Evolutionary conservation across 2,329 filamentous ascomycete species (phyloP).

Genomic region (Leptosphaerulina australis): DNA sequence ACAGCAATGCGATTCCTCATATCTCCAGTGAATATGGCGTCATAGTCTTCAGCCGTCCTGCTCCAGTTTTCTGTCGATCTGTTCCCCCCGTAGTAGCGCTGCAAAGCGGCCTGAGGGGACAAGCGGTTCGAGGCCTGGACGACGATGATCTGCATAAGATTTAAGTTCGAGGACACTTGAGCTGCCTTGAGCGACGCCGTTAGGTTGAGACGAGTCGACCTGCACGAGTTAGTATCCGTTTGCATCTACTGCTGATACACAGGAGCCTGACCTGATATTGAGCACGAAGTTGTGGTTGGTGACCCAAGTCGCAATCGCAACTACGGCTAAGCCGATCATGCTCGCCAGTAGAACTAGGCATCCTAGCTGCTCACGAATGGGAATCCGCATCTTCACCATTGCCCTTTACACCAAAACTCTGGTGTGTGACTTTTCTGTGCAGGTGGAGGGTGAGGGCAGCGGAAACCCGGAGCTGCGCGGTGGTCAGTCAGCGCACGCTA

Average conservation of each 20-base stretch:
- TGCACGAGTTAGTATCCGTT: neutral
- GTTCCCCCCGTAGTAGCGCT: constrained; percentile 63
- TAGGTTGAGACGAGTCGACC: constrained; percentile 69
- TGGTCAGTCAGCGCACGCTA: constrained; percentile 25
- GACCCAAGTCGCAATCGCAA: constrained; percentile 75
- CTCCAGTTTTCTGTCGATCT: constrained; percentile 63
- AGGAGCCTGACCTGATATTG: constrained; percentile 12
- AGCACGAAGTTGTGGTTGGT: constrained; percentile 21
- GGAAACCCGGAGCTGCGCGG: constrained; percentile 16
- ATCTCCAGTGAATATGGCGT: constrained; percentile 70
- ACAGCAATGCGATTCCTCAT: constrained; percentile 60
- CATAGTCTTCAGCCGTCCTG: constrained; percentile 67
- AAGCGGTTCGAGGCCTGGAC: constrained; percentile 71
- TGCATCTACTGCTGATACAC: neutral
- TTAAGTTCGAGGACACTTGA: constrained; percentile 77
- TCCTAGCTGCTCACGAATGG: constrained; percentile 85
- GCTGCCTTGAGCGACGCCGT: constrained; percentile 87
- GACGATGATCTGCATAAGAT: constrained; percentile 77
- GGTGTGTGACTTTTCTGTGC: neutral
- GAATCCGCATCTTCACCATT: constrained; percentile 73
- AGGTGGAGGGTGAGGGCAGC: constrained; percentile 4
- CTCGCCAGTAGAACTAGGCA: constrained; percentile 77
- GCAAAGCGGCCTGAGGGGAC: constrained; percentile 59
- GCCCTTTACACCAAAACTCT: constrained; percentile 7
- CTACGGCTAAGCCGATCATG: constrained; percentile 74